A percentile compares a stretch with the other conserved stretches of the same genome.
These are phyloP conservation scores for Aschersonia sp. DNA, from an alignment of 2,329 filamentous ascomycete genomes.

Conservation along the genomic window DNA sequence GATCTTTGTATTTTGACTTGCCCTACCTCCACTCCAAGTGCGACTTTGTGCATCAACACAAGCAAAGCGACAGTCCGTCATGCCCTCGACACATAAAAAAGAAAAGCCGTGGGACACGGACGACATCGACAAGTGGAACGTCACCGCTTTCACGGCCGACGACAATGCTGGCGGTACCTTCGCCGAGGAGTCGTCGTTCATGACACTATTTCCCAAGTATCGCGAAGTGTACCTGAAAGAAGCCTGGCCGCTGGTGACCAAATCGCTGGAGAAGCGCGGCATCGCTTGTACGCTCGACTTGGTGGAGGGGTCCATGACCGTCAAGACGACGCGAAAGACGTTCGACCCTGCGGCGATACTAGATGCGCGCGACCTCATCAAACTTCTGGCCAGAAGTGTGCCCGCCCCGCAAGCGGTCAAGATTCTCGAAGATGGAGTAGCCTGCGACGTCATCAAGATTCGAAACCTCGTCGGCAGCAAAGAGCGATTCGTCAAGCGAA, in stretches of 20 bases:
- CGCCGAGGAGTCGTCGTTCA: constrained; percentile 83
- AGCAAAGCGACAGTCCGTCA: constrained; percentile 15
- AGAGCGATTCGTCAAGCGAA: constrained; percentile 86
- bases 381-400: constrained; percentile 78
- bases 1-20: too few relatives aligned
- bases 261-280: constrained; percentile 70
- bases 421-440: constrained; percentile 82
- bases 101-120: constrained; percentile 95
- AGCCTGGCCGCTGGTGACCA: constrained; percentile 83
- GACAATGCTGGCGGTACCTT: constrained; percentile 81
- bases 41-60: not conserved
- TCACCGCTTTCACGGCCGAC: constrained; percentile 70
- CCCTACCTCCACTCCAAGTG: too few relatives aligned
- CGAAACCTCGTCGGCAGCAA: constrained; percentile 82
- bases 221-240: constrained; percentile 87
- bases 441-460: constrained; percentile 94
- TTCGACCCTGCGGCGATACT: constrained; percentile 86
- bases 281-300: constrained; percentile 88
- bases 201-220: constrained; percentile 84
- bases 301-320: constrained; percentile 91
- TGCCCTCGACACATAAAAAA: constrained; percentile 81
- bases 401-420: constrained; percentile 87
- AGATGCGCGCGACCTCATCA: constrained; percentile 88
- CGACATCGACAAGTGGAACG: constrained; percentile 94
- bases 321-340: constrained; percentile 85